phyloP scores from a whole-genome alignment of 2,329 filamentous ascomycete species.

The Monilinia fructigena region DNA sequence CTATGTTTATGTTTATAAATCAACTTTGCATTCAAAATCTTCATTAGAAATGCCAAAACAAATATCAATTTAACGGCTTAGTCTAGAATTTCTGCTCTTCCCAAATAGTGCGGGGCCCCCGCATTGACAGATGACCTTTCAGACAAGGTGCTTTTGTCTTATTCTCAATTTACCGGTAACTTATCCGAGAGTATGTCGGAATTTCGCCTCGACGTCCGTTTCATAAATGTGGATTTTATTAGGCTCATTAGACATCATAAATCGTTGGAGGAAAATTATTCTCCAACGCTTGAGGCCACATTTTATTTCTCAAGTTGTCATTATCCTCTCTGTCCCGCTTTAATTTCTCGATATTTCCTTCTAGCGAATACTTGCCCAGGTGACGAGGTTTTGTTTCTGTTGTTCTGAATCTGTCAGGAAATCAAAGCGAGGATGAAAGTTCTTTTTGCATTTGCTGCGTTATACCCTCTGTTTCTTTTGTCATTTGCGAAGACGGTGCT shows the following conservation, averaged over 20 bases:
- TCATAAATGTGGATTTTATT: background rate
- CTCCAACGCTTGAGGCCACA: slow-evolving; percentile 27
- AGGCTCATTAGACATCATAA: background rate
- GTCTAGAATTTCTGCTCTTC: background rate
- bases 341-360: slow-evolving; percentile 10
- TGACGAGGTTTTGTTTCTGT: background rate
- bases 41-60: background rate
- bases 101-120: background rate
- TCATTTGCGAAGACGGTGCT: slow-evolving; percentile 17
- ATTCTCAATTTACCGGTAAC: background rate
- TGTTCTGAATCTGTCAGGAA: background rate
- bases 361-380: background rate
- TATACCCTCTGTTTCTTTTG: background rate
- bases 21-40: background rate
- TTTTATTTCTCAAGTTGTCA: slow-evolving; percentile 22
- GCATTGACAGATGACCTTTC: background rate
- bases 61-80: background rate
- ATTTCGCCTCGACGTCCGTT: slow-evolving; percentile 8
- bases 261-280: slow-evolving; percentile 17
- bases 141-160: background rate
- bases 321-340: slow-evolving; percentile 4
- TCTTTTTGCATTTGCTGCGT: slow-evolving; percentile 1
- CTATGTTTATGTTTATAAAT: background rate
- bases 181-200: slow-evolving; percentile 8
- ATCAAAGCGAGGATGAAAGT: slow-evolving; percentile 25